phyloP scores from a whole-genome alignment of 257 asterid species.

The Primulina tabacum region DNA sequence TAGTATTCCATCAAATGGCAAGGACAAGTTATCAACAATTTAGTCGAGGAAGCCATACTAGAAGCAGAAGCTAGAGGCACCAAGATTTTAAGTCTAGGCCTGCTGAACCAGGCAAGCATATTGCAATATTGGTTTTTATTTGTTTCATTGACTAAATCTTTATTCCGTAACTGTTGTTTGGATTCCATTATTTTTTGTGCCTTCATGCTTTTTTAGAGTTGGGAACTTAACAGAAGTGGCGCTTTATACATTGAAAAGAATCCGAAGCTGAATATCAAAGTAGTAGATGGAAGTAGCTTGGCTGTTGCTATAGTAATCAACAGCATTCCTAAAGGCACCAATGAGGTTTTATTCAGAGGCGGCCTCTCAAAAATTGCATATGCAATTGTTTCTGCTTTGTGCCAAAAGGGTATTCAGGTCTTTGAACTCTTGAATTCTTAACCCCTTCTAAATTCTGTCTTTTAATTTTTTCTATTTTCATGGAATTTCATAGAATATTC shows the following conservation, averaged over 20 bases:
- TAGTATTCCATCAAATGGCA: conserved; percentile 60
- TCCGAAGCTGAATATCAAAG: conserved; percentile 43
- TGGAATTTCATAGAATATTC: not conserved
- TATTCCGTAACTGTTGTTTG: not conserved
- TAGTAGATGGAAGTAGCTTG: conserved; percentile 81
- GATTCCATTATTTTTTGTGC: not conserved
- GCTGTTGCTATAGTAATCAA: conserved; percentile 66
- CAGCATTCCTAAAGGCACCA: conserved; percentile 65
- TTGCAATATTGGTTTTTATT: not conserved
- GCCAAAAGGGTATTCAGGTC: conserved; percentile 58
- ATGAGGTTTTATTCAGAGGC: conserved; percentile 56
- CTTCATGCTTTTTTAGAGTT: conserved; percentile 34
- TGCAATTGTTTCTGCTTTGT: conserved; percentile 50
- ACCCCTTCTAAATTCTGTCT: not conserved
- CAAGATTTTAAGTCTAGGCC: conserved; percentile 70
- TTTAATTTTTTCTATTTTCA: not conserved
- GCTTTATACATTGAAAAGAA: conserved; percentile 43
- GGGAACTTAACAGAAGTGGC: conserved; percentile 56
- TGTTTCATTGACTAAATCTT: not conserved
- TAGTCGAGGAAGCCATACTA: conserved; percentile 65
- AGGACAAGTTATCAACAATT: conserved; percentile 40
- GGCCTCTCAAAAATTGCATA: conserved; percentile 48
- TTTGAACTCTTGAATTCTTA: not conserved
- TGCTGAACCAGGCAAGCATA: conserved; percentile 58
- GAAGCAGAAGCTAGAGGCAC: conserved; percentile 63